These are phyloP conservation scores for Puccinia triticina DNA, from an alignment of 1,284 basidiomycete genomes.

Conservation along the genomic window DNA sequence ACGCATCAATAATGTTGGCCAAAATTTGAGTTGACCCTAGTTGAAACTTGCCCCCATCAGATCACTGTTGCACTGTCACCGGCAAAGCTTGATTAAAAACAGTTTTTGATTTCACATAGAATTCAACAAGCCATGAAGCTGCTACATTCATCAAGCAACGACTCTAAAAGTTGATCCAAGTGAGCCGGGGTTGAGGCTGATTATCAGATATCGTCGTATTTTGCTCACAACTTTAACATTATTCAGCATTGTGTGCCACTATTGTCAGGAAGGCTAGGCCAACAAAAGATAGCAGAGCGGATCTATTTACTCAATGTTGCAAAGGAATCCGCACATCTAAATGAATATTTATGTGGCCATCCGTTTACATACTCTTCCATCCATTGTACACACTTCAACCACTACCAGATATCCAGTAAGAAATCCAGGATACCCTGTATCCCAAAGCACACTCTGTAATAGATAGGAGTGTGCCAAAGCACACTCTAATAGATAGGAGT, in stretches of 20 bases:
- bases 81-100: not conserved
- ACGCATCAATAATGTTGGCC: not conserved
- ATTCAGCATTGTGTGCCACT: not conserved
- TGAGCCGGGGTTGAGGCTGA: not conserved
- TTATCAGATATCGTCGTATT: not conserved
- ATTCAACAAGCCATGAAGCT: no score
- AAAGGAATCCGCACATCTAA: conserved; percentile 14
- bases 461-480: no score
- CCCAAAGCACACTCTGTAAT: no score
- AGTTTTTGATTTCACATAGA: not conserved
- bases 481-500: no score
- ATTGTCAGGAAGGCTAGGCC: not conserved
- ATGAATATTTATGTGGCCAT: not conserved
- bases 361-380: conserved; percentile 1
- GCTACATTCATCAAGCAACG: not conserved
- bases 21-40: not conserved
- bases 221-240: conserved; percentile 1
- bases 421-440: no score
- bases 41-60: conserved; percentile 2
- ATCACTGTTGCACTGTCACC: conserved; percentile 7
- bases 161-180: not conserved
- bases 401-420: no score
- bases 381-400: no score
- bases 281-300: not conserved
- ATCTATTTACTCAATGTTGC: not conserved